phyloP scores from a whole-genome alignment of 352 stramenopile species.

The Phytophthora sansomeana region DNA sequence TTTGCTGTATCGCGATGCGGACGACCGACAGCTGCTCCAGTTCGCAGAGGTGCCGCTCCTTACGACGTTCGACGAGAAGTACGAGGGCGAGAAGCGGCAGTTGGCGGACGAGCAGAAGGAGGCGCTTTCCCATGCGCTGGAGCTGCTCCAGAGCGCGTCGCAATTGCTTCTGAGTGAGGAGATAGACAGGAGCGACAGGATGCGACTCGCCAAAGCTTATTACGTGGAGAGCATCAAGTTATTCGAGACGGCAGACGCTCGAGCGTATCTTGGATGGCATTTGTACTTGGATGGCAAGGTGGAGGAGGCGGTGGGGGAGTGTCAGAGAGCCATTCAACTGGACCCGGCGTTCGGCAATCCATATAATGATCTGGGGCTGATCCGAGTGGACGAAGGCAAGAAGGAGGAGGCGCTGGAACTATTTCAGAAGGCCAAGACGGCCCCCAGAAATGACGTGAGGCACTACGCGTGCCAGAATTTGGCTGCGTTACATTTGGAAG shows the following conservation, averaged over 20 bases:
- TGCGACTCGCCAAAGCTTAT: slow-evolving; percentile 69
- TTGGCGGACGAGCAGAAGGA: slow-evolving; percentile 26
- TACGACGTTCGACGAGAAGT: slow-evolving; percentile 63
- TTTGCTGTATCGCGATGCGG: slow-evolving; percentile 60
- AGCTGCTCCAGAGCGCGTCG: slow-evolving; percentile 61
- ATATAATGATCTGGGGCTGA: slow-evolving; percentile 79
- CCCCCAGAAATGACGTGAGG: slow-evolving; percentile 71
- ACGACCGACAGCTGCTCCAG: slow-evolving; percentile 49
- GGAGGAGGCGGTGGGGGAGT: slow-evolving; percentile 59
- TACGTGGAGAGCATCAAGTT: slow-evolving; percentile 72
- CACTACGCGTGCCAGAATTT: slow-evolving; percentile 76
- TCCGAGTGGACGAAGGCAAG: slow-evolving; percentile 65
- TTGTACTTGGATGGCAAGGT: slow-evolving; percentile 72
- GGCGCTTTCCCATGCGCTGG: slow-evolving; percentile 54
- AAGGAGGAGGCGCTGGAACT: slow-evolving; percentile 64
- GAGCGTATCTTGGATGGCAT: slow-evolving; percentile 75
- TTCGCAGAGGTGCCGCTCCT: slow-evolving; percentile 38
- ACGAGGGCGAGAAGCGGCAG: slow-evolving; percentile 50
- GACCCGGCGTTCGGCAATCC: slow-evolving; percentile 73
- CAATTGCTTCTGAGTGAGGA: slow-evolving; percentile 56
- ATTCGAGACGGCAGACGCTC: slow-evolving; percentile 73
- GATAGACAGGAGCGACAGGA: slow-evolving; percentile 52
- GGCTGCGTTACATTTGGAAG: slow-evolving; percentile 66
- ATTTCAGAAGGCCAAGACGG: slow-evolving; percentile 68
- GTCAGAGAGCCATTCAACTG: slow-evolving; percentile 67